Evolutionary conservation across 164 flowering plant species (phyloP), one percentile per base, ranked within the genome.

Genomic region (Nelumbo lutea): DNA sequence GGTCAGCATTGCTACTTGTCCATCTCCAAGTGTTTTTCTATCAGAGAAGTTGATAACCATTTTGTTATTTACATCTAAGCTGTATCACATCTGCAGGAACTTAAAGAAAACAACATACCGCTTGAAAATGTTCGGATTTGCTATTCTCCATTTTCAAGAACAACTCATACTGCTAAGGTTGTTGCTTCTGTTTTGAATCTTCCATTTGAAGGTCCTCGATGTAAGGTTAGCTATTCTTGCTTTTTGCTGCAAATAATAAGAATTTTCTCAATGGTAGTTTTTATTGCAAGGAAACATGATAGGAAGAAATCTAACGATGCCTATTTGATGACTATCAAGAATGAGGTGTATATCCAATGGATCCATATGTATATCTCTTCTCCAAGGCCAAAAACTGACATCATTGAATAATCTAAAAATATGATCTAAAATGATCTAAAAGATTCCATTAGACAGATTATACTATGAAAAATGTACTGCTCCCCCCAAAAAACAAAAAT

Each of bases 71-170:
- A 15, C n/a, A 27, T 43, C 0, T 48, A 4, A 43, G 27, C 43
- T 62, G 51, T 62, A 42, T 52, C 52, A 42, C 46, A 62, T 69
- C 42, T 82, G 79, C 85, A 95, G 99, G 84, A 83, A 74, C 77
- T 95, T 59, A 76, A 83, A 72, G 91, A 85, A 65, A 77, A 79
- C 10, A 68, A 77, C 68, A 79, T 88, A 61, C 80, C 82, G 6
- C 73, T 90, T 65, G 87, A 87, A 58, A 80, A 81, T 77, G 94
- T 95, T 7, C 85, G 90, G 53, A 90, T 92, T 73, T 95, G 97
- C 78, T 95, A 89, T 75, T 95, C 99, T 60, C 99, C 99, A 61
- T 95, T 95, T 77, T 80, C 96, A 52, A 87, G 99, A 78, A 90
- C 99, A 55, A 81, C 64, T 63, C 92, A 89, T 69, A 90, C 97